These are phyloP conservation scores for Lavandula angustifolia DNA, from an alignment of 257 asterid genomes.

Conservation along the genomic window DNA sequence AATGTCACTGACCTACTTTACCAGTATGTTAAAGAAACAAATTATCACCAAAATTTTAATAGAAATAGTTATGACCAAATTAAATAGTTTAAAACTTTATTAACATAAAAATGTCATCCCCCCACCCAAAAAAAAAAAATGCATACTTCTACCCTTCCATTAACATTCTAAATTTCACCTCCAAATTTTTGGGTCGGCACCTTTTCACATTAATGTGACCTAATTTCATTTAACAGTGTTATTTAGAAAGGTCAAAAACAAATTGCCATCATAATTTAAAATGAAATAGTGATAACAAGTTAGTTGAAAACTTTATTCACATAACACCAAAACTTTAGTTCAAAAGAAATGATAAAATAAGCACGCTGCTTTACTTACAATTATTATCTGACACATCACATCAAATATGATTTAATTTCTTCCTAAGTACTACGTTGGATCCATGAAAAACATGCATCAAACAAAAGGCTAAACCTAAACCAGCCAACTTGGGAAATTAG, in stretches of 20 bases:
- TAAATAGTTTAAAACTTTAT: no score
- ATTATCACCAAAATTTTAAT: no score
- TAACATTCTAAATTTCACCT: no score
- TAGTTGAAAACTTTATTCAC: constrained; percentile 11
- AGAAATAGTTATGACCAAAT: no score
- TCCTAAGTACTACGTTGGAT: constrained; percentile 29
- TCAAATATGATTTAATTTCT: constrained; percentile 24
- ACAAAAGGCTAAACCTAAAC: constrained; percentile 25
- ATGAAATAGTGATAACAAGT: not conserved
- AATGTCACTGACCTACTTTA: no score
- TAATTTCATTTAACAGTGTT: not conserved
- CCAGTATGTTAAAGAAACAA: no score
- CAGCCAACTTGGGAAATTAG: constrained; percentile 24
- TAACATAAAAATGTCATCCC: no score
- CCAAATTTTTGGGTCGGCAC: no score
- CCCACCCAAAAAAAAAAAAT: no score
- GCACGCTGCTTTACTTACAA: constrained; percentile 39
- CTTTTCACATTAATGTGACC: no score
- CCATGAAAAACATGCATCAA: constrained; percentile 42
- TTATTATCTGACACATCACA: constrained; percentile 44
- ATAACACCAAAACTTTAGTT: not conserved
- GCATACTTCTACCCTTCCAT: no score
- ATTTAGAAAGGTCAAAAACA: not conserved
- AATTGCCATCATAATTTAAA: not conserved
- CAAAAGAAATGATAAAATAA: constrained; percentile 21